phyloP scores from a whole-genome alignment of 2,329 filamentous ascomycete species.

The Lizonia empirigonia region DNA sequence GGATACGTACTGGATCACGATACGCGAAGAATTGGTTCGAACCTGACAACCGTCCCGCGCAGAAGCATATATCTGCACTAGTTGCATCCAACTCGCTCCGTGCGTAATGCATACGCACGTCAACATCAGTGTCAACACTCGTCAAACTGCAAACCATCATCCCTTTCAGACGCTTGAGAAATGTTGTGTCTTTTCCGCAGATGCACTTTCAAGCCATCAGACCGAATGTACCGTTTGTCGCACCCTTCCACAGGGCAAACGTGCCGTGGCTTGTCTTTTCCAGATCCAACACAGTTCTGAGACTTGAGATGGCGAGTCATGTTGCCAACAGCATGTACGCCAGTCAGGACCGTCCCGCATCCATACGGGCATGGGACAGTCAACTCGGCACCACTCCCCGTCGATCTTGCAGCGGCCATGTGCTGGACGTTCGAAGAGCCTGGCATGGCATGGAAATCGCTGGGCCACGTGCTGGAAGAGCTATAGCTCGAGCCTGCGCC shows the following conservation, averaged over 20 bases:
- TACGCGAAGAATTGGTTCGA: no score
- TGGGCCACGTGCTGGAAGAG: background rate
- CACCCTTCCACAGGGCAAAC: slow-evolving; percentile 28
- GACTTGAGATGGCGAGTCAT: slow-evolving; percentile 38
- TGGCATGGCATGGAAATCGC: background rate
- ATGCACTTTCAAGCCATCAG: slow-evolving; percentile 32
- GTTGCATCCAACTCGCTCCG: no score
- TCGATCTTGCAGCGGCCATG: background rate
- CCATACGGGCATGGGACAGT: slow-evolving; percentile 26
- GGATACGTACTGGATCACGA: no score
- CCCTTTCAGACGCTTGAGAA: slow-evolving; percentile 9
- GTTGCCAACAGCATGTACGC: slow-evolving; percentile 36
- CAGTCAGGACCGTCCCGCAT: slow-evolving; percentile 31
- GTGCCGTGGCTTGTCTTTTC: slow-evolving; percentile 21
- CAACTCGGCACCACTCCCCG: slow-evolving; percentile 4
- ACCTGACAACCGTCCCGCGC: no score
- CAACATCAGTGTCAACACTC: no score
- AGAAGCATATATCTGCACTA: no score
- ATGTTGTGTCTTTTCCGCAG: slow-evolving; percentile 23
- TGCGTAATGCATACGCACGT: no score
- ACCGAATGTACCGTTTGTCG: slow-evolving; percentile 31
- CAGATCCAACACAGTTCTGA: slow-evolving; percentile 25
- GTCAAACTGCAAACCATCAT: background rate
- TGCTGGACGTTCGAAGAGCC: background rate
- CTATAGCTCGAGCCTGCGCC: background rate